Percentiles rank a stretch among this genome's conserved stretches.
These are phyloP conservation scores for Musa itinerans DNA, from an alignment of 176 grass and related monocot species.

Conservation along the genomic window DNA sequence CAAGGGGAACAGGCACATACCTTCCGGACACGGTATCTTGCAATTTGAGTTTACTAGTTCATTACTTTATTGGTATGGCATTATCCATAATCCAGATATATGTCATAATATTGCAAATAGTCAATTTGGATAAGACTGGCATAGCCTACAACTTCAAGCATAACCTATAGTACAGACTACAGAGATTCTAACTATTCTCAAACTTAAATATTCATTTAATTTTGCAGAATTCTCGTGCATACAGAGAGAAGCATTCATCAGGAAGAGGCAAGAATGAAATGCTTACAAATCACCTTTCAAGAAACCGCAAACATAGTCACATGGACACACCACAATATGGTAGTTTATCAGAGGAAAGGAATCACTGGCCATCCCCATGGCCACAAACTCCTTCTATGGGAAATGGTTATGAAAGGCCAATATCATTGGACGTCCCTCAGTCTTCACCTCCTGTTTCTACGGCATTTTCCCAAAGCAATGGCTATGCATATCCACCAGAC, in stretches of 20 bases:
- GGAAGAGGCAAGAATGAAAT: conserved; percentile 44
- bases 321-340: conserved; percentile 29
- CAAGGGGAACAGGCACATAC: conserved; percentile 81
- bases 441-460: conserved; percentile 23
- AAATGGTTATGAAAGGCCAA: conserved; percentile 36
- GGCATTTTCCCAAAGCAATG: conserved; percentile 36
- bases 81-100: no score
- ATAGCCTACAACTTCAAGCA: no score
- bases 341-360: conserved; percentile 26
- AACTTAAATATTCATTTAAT: conserved; percentile 17
- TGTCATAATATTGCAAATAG: neutral
- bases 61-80: no score
- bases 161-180: neutral
- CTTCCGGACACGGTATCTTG: conserved; percentile 54
- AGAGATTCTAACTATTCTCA: neutral
- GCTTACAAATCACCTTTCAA: conserved; percentile 32
- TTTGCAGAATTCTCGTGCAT: conserved; percentile 35
- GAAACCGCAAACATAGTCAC: conserved; percentile 20
- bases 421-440: conserved; percentile 19
- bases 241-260: conserved; percentile 31
- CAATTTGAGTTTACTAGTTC: neutral
- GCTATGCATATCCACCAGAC: conserved; percentile 26
- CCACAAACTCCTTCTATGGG: conserved; percentile 25
- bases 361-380: conserved; percentile 20
- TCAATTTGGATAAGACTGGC: no score